Evolutionary conservation across 495 filamentous ascomycete species (phyloP).

Genomic region (Chaetomium fimeti): DNA sequence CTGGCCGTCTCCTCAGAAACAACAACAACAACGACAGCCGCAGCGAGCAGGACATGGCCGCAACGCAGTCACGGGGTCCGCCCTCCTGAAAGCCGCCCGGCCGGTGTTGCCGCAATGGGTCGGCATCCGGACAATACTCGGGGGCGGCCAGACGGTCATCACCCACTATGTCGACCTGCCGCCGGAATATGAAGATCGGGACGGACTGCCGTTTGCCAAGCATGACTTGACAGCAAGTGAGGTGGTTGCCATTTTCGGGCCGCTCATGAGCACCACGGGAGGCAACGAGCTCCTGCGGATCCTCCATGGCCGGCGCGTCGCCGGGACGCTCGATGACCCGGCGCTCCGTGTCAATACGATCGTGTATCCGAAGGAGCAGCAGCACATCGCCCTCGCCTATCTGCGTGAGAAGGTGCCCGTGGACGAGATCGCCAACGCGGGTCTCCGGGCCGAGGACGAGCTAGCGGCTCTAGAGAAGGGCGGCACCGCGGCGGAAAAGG

Average conservation of each 20-base stretch:
- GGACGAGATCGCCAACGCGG: constrained; percentile 67
- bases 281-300: constrained; percentile 68
- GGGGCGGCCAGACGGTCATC: constrained; percentile 32
- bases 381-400: constrained; percentile 59
- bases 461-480: constrained; percentile 57
- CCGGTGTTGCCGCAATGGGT: constrained; percentile 25
- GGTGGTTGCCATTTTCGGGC: constrained; percentile 63
- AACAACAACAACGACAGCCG: not conserved
- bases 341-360: constrained; percentile 34
- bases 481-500: constrained; percentile 31
- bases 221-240: constrained; percentile 52
- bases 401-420: constrained; percentile 66
- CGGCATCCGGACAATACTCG: constrained; percentile 32
- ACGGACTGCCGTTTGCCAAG: constrained; percentile 49
- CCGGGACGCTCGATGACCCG: constrained; percentile 68
- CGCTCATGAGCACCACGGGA: constrained; percentile 43
- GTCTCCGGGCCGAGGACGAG: constrained; percentile 55
- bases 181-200: constrained; percentile 44
- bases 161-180: constrained; percentile 49
- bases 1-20: constrained; percentile 5
- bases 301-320: constrained; percentile 70
- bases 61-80: not conserved
- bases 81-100: constrained; percentile 11
- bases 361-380: constrained; percentile 34
- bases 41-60: not conserved